Base-by-base conservation (phyloP, 495 filamentous ascomycete genomes). In the Podospora australis region DNA sequence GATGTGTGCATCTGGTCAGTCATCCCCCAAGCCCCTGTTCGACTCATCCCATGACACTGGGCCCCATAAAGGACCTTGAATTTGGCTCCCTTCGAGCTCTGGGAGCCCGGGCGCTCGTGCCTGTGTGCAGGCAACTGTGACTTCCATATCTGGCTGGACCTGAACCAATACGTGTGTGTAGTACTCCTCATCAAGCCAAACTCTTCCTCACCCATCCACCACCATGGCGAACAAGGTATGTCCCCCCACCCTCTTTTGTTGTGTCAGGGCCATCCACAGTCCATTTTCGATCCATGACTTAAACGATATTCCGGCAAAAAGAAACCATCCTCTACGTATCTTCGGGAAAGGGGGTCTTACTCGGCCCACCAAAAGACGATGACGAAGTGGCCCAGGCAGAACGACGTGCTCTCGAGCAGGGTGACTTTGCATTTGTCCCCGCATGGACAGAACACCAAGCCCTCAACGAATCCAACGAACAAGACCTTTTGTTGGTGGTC, bases 351-450 rank as follows among this genome's bases (percentile, higher is more conserved):
- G 70, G 70, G 6, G 54, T 62, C 13, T 56, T 74, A 0, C 58
- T 73, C 1, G 67, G 67, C 0, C 68, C 59, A 30, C 64, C 69
- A 1, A 64, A 65, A 22, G 64, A 66, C 42, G 65, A 70, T 41
- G 66, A 65, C 23, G 52, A 55, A 8, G 61, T 69, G 6, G 21
- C 4, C 4, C 6, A 28, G 25, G 63, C 68, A 1, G 75, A 71
- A 46, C 72, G 75, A 19, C 71, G 80, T 46, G 65, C 71, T 7
- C 68, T 87, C 3, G 65, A 58, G 0, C 69, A 74, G 2, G 82
- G 82, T 0, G 82, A 85, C 56, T 84, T 82, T 56, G 81, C 80
- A 2, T 68, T 82, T 39, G 73, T 87, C 21, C 82, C 81, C 0
- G 72, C 81, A 0, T 83, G 70, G 66, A 77, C 75, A 0, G 80